Conservation (phyloP, 805 yeast genomes). For the Starmerella gropengiesseri region DNA sequence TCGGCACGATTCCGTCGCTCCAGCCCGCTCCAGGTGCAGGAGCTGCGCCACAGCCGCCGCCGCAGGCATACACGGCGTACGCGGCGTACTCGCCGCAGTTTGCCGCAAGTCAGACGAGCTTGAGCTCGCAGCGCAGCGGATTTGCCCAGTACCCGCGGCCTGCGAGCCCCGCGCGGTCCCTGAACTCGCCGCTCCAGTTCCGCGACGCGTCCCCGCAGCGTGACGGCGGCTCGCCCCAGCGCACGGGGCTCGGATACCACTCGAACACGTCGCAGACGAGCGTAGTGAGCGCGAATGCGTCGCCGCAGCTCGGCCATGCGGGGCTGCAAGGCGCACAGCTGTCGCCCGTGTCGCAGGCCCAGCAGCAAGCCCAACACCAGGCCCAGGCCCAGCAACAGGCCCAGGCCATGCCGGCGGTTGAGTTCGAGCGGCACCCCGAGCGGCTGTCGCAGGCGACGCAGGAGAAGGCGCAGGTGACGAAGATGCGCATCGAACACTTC, state of each 20-base stretch:
- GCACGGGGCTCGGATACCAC: slow-evolving; percentile 13
- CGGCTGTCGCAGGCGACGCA: slow-evolving; percentile 60
- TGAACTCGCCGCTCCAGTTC: slow-evolving; percentile 18
- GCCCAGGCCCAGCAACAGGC: slow-evolving; percentile 4
- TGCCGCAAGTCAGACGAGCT: slow-evolving; percentile 19
- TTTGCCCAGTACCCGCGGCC: slow-evolving; percentile 9
- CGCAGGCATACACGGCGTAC: slow-evolving; percentile 13
- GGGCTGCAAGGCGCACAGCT: slow-evolving; percentile 6
- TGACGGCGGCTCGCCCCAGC: slow-evolving; percentile 5
- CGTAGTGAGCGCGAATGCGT: slow-evolving; percentile 8
- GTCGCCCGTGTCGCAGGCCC: slow-evolving; percentile 5
- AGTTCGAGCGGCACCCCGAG: slow-evolving; percentile 70
- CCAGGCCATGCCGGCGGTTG: slow-evolving; percentile 5
- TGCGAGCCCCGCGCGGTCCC: slow-evolving; percentile 15
- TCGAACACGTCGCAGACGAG: slow-evolving; percentile 17
- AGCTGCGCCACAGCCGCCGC: slow-evolving; percentile 12
- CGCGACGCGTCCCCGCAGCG: slow-evolving; percentile 16
- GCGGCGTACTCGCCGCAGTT: slow-evolving; percentile 17
- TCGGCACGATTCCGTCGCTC: not conserved
- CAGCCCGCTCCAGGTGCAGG: not conserved
- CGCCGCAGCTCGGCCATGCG: slow-evolving; percentile 6
- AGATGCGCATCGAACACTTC: slow-evolving; percentile 69
- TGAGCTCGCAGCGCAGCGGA: slow-evolving; percentile 13
- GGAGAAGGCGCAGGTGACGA: slow-evolving; percentile 75
- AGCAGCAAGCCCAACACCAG: too few relatives aligned